Evolutionary conservation across 495 filamentous ascomycete species (phyloP).

Genomic region (Wilcoxina mikolae): DNA sequence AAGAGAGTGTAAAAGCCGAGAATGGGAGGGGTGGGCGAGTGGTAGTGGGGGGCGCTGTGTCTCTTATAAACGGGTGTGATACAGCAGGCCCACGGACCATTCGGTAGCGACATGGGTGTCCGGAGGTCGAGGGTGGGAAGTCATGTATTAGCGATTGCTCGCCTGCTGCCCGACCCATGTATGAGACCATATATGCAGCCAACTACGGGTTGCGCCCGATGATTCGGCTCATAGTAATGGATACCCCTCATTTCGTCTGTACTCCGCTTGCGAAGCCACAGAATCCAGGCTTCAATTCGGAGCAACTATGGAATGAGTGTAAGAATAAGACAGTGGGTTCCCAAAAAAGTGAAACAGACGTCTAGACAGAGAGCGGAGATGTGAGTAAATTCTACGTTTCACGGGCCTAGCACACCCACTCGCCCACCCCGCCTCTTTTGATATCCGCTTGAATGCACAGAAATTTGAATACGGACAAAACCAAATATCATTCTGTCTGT

Average conservation of each 20-base stretch:
- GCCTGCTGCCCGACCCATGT: not conserved
- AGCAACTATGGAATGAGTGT: not conserved
- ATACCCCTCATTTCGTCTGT: constrained; percentile 5
- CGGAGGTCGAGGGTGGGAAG: not conserved
- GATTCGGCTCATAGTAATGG: not conserved
- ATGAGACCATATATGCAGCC: not conserved
- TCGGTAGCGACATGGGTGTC: not conserved
- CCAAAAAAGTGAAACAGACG: not conserved
- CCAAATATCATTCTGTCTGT: too few relatives aligned
- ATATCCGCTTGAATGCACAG: too few relatives aligned
- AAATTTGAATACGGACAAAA: too few relatives aligned
- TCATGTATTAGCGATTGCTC: constrained; percentile 1
- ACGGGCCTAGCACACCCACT: not conserved
- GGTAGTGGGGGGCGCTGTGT: constrained; percentile 4
- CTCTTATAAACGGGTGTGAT: constrained; percentile 21
- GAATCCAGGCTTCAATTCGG: not conserved
- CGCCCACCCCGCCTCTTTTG: too few relatives aligned
- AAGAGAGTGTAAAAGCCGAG: constrained; percentile 26
- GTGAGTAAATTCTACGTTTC: not conserved
- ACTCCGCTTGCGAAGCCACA: too few relatives aligned
- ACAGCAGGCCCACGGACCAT: not conserved
- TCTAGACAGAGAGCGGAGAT: not conserved
- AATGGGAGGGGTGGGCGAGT: constrained; percentile 21
- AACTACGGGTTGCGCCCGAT: not conserved
- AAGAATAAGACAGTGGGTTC: not conserved